Evolutionary conservation across 306 rosid genomes (phyloP).

Genomic region (barrel medic (Medicago truncatula)): MtrunA17r5.0-ANR NC_053042.1:34001501-34002000

Average conservation of each 20-base stretch:
- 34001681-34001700: background rate
- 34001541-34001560: background rate
- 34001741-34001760: background rate
- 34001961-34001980: background rate
- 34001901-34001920: background rate
- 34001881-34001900: background rate
- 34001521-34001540: background rate
- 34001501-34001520: slow-evolving; percentile 11
- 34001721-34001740: background rate
- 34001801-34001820: background rate
- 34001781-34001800: background rate
- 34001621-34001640: background rate
- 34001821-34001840: background rate
- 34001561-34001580: background rate
- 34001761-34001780: background rate
- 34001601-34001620: slow-evolving; percentile 25
- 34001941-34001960: background rate
- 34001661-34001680: background rate
- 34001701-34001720: slow-evolving; percentile 3
- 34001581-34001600: background rate
- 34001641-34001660: background rate
- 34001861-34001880: background rate
- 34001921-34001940: background rate
- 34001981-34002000: background rate
- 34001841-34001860: background rate